phyloP scores from a whole-genome alignment of 306 rosid species.

The Herpetospermum pedunculosum region DNA sequence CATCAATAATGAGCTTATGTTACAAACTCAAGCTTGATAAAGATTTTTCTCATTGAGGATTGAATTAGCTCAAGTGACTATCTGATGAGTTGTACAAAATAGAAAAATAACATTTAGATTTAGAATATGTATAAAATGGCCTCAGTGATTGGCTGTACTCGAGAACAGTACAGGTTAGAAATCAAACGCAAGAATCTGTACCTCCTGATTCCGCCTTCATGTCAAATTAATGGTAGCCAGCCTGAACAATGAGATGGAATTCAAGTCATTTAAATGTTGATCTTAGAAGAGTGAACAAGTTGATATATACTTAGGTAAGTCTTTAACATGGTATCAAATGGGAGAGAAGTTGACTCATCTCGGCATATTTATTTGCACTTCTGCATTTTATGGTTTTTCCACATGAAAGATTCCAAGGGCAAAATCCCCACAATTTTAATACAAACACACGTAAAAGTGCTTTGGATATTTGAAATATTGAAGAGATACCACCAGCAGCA shows the following conservation, averaged over 20 bases:
- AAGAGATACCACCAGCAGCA: neutral
- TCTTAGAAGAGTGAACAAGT: neutral
- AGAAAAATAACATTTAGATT: neutral
- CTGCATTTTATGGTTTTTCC: neutral
- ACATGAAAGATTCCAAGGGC: neutral
- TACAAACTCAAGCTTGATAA: neutral
- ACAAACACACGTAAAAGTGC: neutral
- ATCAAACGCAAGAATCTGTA: neutral
- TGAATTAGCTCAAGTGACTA: neutral
- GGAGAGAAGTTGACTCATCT: neutral
- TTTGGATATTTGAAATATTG: neutral
- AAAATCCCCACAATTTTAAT: neutral
- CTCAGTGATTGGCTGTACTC: neutral
- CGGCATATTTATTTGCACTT: neutral
- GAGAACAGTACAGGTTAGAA: neutral
- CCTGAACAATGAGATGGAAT: neutral
- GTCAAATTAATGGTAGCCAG: neutral
- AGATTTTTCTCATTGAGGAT: neutral
- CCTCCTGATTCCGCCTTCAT: constrained; percentile 3
- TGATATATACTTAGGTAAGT: neutral
- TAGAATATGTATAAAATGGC: neutral
- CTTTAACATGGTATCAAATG: neutral
- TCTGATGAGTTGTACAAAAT: neutral
- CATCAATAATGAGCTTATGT: neutral
- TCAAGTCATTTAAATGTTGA: neutral